Conservation (phyloP, 352 stramenopile species). For the Phytopythium chamaehyphon region DNA sequence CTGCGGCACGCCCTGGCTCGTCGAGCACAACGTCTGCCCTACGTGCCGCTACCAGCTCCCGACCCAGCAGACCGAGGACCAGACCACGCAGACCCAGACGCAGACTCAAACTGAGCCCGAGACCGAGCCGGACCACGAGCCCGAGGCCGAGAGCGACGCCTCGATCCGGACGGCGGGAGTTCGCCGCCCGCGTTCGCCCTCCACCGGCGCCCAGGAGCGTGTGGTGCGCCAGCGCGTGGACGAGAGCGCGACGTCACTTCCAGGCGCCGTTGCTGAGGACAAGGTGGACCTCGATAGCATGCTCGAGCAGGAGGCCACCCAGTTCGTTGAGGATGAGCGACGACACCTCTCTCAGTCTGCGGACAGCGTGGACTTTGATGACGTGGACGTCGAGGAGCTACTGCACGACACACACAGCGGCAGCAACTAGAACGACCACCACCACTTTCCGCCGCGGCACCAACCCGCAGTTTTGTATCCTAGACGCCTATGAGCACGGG, state of each 20-base stretch:
- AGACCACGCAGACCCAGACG: constrained; percentile 7
- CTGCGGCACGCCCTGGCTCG: constrained; percentile 71
- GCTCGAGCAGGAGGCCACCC: constrained; percentile 58
- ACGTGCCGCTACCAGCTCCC: constrained; percentile 69
- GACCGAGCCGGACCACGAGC: constrained; percentile 19
- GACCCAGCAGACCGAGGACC: constrained; percentile 24
- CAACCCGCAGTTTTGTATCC: constrained; percentile 9
- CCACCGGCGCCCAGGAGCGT: constrained; percentile 17
- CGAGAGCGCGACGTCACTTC: constrained; percentile 15
- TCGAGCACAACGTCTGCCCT: constrained; percentile 76
- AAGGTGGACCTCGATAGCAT: constrained; percentile 43
- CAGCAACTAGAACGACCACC: constrained; percentile 20
- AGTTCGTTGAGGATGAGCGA: constrained; percentile 53
- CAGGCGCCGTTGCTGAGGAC: constrained; percentile 16
- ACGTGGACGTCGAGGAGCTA: constrained; percentile 62
- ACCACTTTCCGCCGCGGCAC: not conserved
- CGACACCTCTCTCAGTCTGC: constrained; percentile 14
- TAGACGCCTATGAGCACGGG: constrained; percentile 1
- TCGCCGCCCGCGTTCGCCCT: constrained; percentile 29
- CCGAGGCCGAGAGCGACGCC: constrained; percentile 12
- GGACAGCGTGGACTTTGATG: constrained; percentile 38
- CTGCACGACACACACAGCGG: constrained; percentile 28
- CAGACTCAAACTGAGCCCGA: constrained; percentile 8
- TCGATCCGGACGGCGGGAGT: constrained; percentile 26
- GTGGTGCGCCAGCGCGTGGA: constrained; percentile 57